Conservation (phyloP, 768 basidiomycete genomes). For the Collybiopsis luxurians region DNA sequence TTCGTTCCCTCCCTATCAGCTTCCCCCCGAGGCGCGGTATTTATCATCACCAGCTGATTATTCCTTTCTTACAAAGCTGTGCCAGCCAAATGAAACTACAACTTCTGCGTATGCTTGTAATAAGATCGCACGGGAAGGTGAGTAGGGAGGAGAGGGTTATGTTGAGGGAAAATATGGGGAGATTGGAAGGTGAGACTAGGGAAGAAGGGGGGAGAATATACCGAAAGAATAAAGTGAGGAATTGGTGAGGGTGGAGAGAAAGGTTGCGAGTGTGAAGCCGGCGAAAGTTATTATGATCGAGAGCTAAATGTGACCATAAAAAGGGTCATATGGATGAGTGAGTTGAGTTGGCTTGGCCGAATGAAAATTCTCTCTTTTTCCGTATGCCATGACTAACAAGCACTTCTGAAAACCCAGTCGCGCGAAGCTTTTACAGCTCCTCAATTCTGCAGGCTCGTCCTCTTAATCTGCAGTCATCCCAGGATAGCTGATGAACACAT, state of each 20-base stretch:
- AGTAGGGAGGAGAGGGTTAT: slow-evolving; percentile 54
- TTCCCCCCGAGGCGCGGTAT: slow-evolving; percentile 50
- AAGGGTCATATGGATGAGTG: slow-evolving; percentile 69
- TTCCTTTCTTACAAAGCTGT: slow-evolving; percentile 79
- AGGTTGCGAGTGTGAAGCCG: slow-evolving; percentile 55
- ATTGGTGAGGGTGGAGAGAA: slow-evolving; percentile 43
- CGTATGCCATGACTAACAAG: slow-evolving; percentile 2
- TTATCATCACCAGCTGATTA: slow-evolving; percentile 82
- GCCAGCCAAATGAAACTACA: slow-evolving; percentile 76
- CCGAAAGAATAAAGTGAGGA: slow-evolving; percentile 41
- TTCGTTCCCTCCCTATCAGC: slow-evolving; percentile 77
- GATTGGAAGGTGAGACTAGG: slow-evolving; percentile 46
- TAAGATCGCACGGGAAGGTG: slow-evolving; percentile 45
- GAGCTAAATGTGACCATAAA: slow-evolving; percentile 67
- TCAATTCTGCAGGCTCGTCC: slow-evolving; percentile 64
- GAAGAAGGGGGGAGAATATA: slow-evolving; percentile 41
- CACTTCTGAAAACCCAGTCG: slow-evolving; percentile 43
- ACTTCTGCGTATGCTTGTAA: slow-evolving; percentile 75
- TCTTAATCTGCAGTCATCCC: neutral
- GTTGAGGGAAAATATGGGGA: slow-evolving; percentile 62
- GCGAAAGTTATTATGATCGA: slow-evolving; percentile 26
- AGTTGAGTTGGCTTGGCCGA: slow-evolving; percentile 66
- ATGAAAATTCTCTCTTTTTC: slow-evolving; percentile 40
- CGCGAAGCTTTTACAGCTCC: slow-evolving; percentile 82
- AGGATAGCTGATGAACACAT: slow-evolving; percentile 43